Evolutionary conservation across 495 filamentous ascomycete genomes (phyloP).

Genomic region (Xanthoparmelia taractica): DNA sequence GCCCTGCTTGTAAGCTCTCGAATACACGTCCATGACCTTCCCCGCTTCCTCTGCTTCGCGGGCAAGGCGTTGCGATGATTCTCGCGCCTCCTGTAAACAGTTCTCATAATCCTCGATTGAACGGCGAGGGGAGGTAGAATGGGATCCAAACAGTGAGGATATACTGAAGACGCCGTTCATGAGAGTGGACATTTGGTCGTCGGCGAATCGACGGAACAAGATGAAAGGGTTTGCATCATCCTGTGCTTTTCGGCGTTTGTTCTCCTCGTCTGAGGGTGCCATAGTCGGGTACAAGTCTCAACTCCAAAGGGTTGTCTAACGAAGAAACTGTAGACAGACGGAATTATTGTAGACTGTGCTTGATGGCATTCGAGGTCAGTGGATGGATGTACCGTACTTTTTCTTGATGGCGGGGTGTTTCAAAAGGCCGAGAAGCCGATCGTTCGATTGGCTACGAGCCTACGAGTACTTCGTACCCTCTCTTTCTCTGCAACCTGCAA

Average conservation of each 20-base stretch:
- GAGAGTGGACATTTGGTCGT: conserved; percentile 50
- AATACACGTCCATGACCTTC: conserved; percentile 15
- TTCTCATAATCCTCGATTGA: conserved; percentile 12
- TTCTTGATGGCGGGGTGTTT: background rate
- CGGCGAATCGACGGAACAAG: conserved; percentile 52
- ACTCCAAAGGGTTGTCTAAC: no score
- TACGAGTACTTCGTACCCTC: background rate
- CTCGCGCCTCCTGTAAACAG: conserved; percentile 16
- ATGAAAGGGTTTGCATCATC: conserved; percentile 49
- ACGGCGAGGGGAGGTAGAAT: conserved; percentile 22
- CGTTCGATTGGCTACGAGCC: background rate
- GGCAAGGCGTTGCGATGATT: conserved; percentile 6
- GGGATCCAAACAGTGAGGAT: conserved; percentile 32
- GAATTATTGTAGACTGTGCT: no score
- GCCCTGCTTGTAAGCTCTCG: conserved; percentile 9
- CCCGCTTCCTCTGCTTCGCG: conserved; percentile 13
- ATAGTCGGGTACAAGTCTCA: no score
- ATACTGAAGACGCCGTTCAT: conserved; percentile 46
- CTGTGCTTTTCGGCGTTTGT: conserved; percentile 1
- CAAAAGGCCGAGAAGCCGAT: background rate
- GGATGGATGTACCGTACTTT: no score
- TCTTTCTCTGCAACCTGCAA: conserved; percentile 9
- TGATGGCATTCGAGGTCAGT: no score
- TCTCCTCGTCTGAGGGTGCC: conserved; percentile 16
- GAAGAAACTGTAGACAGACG: no score